phyloP scores from a whole-genome alignment of 129 eudicot genomes.

The Daucus carota region DNA sequence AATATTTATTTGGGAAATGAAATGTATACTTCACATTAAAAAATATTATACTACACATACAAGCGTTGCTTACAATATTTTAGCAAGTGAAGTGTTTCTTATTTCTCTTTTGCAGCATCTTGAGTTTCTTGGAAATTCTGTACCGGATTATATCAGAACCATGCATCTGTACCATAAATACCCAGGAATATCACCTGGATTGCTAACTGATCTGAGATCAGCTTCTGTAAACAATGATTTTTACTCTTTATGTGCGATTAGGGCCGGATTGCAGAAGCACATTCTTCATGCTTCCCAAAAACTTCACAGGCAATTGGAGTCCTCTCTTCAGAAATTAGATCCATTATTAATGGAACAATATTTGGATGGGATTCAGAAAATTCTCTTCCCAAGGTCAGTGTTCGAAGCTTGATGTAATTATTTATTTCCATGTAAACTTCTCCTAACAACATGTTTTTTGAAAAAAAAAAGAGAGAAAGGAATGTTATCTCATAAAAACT shows the following conservation, averaged over 20 bases:
- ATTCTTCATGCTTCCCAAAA: constrained; percentile 65
- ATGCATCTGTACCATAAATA: constrained; percentile 43
- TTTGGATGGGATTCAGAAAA: constrained; percentile 72
- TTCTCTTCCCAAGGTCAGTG: constrained; percentile 69
- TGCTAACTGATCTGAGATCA: constrained; percentile 79
- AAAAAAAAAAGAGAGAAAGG: no score
- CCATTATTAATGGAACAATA: constrained; percentile 25
- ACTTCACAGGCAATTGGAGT: constrained; percentile 38
- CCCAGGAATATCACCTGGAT: constrained; percentile 76
- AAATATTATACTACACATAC: no score
- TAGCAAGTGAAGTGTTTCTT: neutral
- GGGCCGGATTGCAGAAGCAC: constrained; percentile 56
- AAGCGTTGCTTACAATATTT: neutral
- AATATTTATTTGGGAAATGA: no score
- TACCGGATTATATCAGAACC: constrained; percentile 67
- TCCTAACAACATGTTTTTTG: neutral
- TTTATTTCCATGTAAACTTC: neutral
- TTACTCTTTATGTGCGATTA: constrained; percentile 62
- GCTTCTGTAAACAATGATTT: constrained; percentile 84
- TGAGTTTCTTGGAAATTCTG: constrained; percentile 88
- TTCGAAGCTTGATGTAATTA: neutral
- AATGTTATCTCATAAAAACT: neutral
- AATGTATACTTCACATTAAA: no score
- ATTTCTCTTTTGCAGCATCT: constrained; percentile 43
- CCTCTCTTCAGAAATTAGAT: constrained; percentile 26